phyloP scores from a whole-genome alignment of 306 rosid species.

The Prunus salicina region DNA sequence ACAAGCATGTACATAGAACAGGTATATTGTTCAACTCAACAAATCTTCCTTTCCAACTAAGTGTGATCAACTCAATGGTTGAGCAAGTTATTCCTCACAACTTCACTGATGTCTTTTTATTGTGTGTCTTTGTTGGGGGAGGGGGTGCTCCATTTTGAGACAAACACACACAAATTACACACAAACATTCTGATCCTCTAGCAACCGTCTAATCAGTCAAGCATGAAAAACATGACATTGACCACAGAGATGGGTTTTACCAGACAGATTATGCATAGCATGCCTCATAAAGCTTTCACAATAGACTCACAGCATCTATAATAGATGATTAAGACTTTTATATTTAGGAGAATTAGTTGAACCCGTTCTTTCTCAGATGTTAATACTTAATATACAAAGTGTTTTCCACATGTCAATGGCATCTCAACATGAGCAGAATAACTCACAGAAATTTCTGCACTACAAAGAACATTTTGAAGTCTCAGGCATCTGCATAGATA shows the following conservation, averaged over 20 bases:
- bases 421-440: neutral
- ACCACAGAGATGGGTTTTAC: too few relatives aligned
- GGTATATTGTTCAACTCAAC: neutral
- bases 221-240: neutral
- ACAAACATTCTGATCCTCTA: neutral
- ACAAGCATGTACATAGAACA: neutral
- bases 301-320: neutral
- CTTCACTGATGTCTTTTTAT: too few relatives aligned
- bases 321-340: neutral
- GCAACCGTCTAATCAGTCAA: too few relatives aligned
- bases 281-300: neutral
- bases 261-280: too few relatives aligned
- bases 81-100: neutral
- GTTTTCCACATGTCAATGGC: neutral
- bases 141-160: too few relatives aligned
- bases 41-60: neutral
- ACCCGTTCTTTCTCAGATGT: neutral
- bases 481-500: slow-evolving; percentile 59
- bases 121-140: too few relatives aligned
- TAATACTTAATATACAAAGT: neutral
- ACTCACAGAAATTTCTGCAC: slow-evolving; percentile 72
- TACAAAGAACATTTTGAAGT: slow-evolving; percentile 65
- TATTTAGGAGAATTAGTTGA: neutral
- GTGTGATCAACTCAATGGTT: neutral
- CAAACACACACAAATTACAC: too few relatives aligned